Evolutionary conservation across 2,329 filamentous ascomycete species (phyloP), one percentile per base, ranked within the genome.

Genomic region (Orbilia ellipsospora): DNA sequence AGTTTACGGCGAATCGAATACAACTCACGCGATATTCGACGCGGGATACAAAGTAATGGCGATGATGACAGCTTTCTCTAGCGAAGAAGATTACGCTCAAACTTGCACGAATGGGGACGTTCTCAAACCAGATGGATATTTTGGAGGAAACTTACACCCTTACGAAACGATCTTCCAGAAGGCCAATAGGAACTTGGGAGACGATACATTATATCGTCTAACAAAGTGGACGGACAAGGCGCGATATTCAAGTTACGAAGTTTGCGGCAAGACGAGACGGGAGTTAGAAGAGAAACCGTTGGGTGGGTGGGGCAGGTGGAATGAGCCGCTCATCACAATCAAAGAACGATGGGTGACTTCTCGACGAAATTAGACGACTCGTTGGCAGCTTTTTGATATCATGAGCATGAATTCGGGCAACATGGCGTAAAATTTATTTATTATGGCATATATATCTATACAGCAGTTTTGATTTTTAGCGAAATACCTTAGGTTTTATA

Each of bases 131-230:
- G 13, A 45, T 5, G 57, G 36, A 1, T 75, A 75, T 15, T 75
- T 48, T 50, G 72, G 72, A 1, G 31, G 15, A 20, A 52, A 23
- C 7, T 3, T 75, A 15, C 72, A 75, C 40, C 72, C 72, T 50
- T 75, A 68, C n/a, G 72, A 75, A 31, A 75, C 45, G 10, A 61
- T 75, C 36, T 75, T 75, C 16, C 54, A 56, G 26, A 75, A 75
- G 44, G 72, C 72, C 12, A 75, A 75, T 51, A 48, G 64, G 31
- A 42, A 65, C 31, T 65, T 55, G 12, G 55, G 48, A 4, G 0
- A n/a, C 1, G 16, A 48, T 36, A 26, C 12, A 23, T 36, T 44
- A 31, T 16, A 10, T 69, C 23, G 20, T 50, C n/a, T 31, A 8
- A 12, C 64, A 6, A 20, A 76, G n/a, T 75, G 72, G 72, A 65